Evolutionary conservation across 2,329 filamentous ascomycete genomes (phyloP).

Genomic region (Rhynchosporium secalis): DNA sequence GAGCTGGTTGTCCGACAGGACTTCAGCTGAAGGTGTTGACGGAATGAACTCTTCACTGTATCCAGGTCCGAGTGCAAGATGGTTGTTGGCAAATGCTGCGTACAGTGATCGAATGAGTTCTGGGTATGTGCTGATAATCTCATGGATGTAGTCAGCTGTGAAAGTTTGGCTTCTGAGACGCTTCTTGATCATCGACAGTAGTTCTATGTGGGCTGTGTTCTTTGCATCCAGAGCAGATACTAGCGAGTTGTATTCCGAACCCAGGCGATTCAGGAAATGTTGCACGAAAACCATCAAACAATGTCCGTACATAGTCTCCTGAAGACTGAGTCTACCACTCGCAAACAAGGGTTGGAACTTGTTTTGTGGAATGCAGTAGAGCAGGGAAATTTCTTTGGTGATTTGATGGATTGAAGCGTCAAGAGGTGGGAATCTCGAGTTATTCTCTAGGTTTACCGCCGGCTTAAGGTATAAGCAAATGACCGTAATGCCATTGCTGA

Average conservation of each 20-base stretch:
- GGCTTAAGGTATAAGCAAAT: conserved; percentile 94
- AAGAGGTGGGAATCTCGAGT: conserved; percentile 69
- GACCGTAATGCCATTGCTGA: conserved; percentile 96
- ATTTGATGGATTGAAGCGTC: conserved; percentile 97
- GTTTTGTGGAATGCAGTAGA: conserved; percentile 98
- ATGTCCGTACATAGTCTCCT: conserved; percentile 96
- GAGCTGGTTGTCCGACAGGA: conserved; percentile 73
- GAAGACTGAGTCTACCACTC: conserved; percentile 80
- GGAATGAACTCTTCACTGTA: conserved; percentile 54
- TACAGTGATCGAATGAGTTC: conserved; percentile 85
- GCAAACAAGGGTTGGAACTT: conserved; percentile 91
- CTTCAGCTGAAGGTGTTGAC: conserved; percentile 60
- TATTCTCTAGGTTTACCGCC: conserved; percentile 56
- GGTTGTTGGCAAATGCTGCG: conserved; percentile 84
- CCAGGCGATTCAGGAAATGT: conserved; percentile 92
- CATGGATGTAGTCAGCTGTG: conserved; percentile 94
- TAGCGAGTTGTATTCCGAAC: conserved; percentile 86
- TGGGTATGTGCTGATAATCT: conserved; percentile 93
- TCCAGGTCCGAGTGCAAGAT: conserved; percentile 60
- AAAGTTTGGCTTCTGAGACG: conserved; percentile 95
- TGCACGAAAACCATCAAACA: conserved; percentile 97
- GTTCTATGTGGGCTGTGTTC: conserved; percentile 78
- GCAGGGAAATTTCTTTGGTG: conserved; percentile 94
- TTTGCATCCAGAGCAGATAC: conserved; percentile 75
- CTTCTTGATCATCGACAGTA: conserved; percentile 93